These are phyloP conservation scores for Kingdonia uniflora DNA, from an alignment of 164 flowering plant genomes.

Conservation along the genomic window DNA sequence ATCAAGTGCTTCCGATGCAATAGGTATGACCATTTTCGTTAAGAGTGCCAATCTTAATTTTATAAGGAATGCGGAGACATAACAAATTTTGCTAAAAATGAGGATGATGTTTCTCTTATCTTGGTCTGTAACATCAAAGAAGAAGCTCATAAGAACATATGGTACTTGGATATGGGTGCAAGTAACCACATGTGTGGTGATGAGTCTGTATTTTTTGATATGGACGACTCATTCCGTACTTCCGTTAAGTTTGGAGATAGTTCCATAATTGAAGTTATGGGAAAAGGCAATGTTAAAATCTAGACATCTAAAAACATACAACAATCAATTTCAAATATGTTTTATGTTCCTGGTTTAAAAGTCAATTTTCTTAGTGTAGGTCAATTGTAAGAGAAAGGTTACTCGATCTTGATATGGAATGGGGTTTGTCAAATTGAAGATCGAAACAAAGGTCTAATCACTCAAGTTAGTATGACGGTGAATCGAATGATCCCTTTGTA, in stretches of 20 bases:
- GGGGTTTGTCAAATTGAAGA: slow-evolving; percentile 3
- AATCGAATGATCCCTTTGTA: slow-evolving; percentile 7
- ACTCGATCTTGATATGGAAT: background rate
- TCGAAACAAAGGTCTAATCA: slow-evolving; percentile 2
- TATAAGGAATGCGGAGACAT: background rate
- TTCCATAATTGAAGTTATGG: slow-evolving; percentile 4
- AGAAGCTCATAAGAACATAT: background rate
- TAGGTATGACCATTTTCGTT: slow-evolving; percentile 3
- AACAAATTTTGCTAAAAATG: background rate
- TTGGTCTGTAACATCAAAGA: background rate
- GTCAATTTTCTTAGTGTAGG: background rate
- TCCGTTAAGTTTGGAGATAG: slow-evolving; percentile 7
- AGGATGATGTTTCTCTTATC: background rate
- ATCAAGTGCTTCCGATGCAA: slow-evolving; percentile 3
- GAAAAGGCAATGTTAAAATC: slow-evolving; percentile 9
- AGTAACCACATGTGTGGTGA: slow-evolving; percentile 10
- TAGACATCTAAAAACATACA: background rate
- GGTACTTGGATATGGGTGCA: slow-evolving; percentile 8
- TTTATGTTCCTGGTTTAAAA: slow-evolving; percentile 1
- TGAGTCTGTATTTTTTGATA: background rate
- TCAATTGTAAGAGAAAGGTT: slow-evolving; percentile 6
- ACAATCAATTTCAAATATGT: slow-evolving; percentile 5
- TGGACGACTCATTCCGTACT: slow-evolving; percentile 6
- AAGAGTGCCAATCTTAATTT: background rate
- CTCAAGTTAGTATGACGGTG: background rate